Percentiles rank a stretch among this genome's conserved stretches.
These are phyloP conservation scores for Fusarium sp. DNA, from an alignment of 2,329 filamentous ascomycete genomes.

Conservation along the genomic window DNA sequence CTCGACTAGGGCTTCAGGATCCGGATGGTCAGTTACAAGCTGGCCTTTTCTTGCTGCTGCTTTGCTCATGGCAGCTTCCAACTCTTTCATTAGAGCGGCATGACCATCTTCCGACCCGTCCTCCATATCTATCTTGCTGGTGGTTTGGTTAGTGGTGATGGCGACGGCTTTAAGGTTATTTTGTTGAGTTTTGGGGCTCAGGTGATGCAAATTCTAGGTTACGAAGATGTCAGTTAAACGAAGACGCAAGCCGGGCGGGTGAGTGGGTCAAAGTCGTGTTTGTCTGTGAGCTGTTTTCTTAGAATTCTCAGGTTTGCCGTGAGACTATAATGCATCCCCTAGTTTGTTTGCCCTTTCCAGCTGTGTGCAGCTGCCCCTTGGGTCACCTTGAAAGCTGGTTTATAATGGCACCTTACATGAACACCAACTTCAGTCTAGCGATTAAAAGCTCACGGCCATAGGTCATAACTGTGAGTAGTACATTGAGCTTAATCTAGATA, in stretches of 20 bases:
- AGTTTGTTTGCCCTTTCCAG: background rate
- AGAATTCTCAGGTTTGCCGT: background rate
- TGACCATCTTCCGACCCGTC: background rate
- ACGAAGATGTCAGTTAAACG: background rate
- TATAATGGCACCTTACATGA: background rate
- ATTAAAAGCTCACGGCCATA: accelerated
- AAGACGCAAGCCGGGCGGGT: background rate
- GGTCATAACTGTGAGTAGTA: accelerated
- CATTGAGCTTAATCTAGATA: accelerated
- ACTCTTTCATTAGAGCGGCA: background rate
- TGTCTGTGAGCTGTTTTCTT: background rate
- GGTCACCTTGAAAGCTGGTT: too few relatives aligned
- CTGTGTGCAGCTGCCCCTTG: background rate
- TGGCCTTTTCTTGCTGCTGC: background rate
- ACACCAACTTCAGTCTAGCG: too few relatives aligned
- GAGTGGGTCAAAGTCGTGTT: background rate
- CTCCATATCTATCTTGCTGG: slow-evolving; percentile 2
- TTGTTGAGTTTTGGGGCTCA: background rate
- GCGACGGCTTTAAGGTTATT: background rate
- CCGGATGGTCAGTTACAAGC: slow-evolving; percentile 5
- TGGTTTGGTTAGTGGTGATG: background rate
- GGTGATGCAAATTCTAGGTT: background rate
- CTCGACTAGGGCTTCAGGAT: background rate
- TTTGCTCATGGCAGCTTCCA: background rate
- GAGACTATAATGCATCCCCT: too few relatives aligned